Evolutionary conservation across 768 basidiomycete genomes (phyloP), one percentile per base, ranked within the genome.

Genomic region (Daedaleopsis sinensis): DNA sequence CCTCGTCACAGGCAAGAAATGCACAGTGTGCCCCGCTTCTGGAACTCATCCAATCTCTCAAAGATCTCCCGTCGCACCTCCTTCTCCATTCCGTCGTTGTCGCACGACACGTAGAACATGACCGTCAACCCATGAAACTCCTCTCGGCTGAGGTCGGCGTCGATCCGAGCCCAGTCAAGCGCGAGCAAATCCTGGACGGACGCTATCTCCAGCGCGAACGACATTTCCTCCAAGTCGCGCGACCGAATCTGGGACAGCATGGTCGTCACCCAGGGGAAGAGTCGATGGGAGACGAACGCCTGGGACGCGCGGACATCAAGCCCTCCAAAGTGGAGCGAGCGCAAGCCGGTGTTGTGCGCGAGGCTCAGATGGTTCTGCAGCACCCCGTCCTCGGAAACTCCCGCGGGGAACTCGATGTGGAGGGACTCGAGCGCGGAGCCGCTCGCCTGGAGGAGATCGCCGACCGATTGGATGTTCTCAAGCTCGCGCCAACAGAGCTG

Each of bases 401-500:
- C 68, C 12, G 65, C 57, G 13, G 70, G 70, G 56, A 71, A 71
- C 66, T 71, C 70, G 49, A 71, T 53, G 46, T 67, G 67, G 38
- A 71, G 64, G 18, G 66, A 60, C 62, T 69, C 70, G 21, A 71
- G 67, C 16, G 67, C 64, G 24, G 68, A 64, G 52, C 68, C 70
- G 61, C 68, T 70, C 32, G 63, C 68, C 38, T 65, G 65, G 23
- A 71, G 62, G 44, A 71, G 60, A 47, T 71, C 68, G 42, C 70
- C 70, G 19, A 71, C 55, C 15, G 64, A 56, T 56, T 67, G 63
- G 50, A 65, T 66, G 57, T 66, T 64, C 44, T 69, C 68, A 39
- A 71, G 58, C 48, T 71, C 70, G 42, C 70, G 61, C 70, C 70
- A 71, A 64, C 70, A 71, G 53, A 71, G 68, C 64, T 71, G 70